A percentile compares a stretch with the other conserved stretches of the same genome.
Evolutionary conservation across 345 rosid species (phyloP).

Genomic region (Camelina hispida): DNA sequence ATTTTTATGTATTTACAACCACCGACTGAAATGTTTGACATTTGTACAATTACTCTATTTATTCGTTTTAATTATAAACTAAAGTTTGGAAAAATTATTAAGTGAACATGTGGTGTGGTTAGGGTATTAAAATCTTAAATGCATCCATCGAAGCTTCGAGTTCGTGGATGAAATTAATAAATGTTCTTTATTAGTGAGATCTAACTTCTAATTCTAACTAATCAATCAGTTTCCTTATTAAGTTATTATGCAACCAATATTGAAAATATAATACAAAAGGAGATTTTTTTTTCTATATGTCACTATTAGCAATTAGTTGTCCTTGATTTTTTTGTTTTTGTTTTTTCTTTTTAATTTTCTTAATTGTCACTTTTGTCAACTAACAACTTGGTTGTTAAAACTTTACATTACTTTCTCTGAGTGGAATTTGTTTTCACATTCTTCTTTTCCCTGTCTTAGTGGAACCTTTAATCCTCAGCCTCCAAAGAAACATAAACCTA

Average conservation of each 20-base stretch:
- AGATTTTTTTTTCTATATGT: not conserved
- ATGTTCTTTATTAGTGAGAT: not conserved
- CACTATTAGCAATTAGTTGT: constrained; percentile 23
- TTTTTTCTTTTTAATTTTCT: not conserved
- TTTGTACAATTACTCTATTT: not conserved
- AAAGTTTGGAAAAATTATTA: not conserved
- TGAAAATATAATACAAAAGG: not conserved
- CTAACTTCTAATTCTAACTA: not conserved
- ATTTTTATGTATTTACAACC: not conserved
- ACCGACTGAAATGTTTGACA: constrained; percentile 4
- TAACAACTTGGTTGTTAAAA: constrained; percentile 35
- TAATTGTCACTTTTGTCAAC: constrained; percentile 22
- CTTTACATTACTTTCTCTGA: constrained; percentile 27
- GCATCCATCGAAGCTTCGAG: constrained; percentile 9
- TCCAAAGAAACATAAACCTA: not conserved
- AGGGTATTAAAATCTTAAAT: not conserved
- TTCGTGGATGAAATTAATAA: constrained; percentile 13
- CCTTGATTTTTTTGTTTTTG: not conserved
- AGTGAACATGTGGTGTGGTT: not conserved
- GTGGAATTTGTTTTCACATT: constrained; percentile 19
- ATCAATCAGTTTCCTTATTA: not conserved
- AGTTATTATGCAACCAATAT: too few relatives aligned
- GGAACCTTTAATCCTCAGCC: constrained; percentile 30
- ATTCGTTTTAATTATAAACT: not conserved
- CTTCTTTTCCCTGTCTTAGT: not conserved